Conservation (phyloP, 2,329 filamentous ascomycete genomes). For the Fusarium anthophilum region DNA sequence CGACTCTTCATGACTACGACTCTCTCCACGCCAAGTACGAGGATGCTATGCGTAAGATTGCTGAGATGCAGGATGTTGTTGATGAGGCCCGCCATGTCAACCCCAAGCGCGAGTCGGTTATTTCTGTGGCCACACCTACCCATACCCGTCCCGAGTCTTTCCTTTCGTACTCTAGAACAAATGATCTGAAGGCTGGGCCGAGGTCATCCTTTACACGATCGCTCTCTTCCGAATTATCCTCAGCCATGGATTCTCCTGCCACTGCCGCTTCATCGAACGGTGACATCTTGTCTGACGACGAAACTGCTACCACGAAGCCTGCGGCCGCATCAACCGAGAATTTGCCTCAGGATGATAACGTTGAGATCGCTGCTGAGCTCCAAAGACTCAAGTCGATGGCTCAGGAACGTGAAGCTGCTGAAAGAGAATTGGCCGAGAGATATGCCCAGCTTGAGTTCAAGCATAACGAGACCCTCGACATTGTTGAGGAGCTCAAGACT, state of each 20-base stretch:
- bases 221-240: conserved; percentile 93
- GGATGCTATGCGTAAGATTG: conserved; percentile 81
- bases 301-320: conserved; percentile 58
- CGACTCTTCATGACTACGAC: conserved; percentile 82
- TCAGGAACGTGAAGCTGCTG: conserved; percentile 78
- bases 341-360: conserved; percentile 50
- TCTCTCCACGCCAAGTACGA: conserved; percentile 89
- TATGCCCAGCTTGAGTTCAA: conserved; percentile 86
- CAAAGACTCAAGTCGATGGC: conserved; percentile 76
- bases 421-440: conserved; percentile 76
- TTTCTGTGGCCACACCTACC: conserved; percentile 61
- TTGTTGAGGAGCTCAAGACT: conserved; percentile 90
- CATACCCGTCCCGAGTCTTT: conserved; percentile 78
- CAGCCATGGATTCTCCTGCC: conserved; percentile 78
- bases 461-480: conserved; percentile 82
- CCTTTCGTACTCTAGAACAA: conserved; percentile 80
- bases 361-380: conserved; percentile 70
- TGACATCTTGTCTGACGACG: conserved; percentile 55
- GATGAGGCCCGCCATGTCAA: conserved; percentile 78
- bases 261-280: conserved; percentile 71
- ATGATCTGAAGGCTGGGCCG: conserved; percentile 72
- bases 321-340: conserved; percentile 49
- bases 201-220: conserved; percentile 81
- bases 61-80: conserved; percentile 84
- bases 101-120: conserved; percentile 63